Percentiles rank a stretch among this genome's conserved stretches.
Evolutionary conservation across 768 basidiomycete genomes (phyloP).

Genomic region (Russula brevipes): DNA sequence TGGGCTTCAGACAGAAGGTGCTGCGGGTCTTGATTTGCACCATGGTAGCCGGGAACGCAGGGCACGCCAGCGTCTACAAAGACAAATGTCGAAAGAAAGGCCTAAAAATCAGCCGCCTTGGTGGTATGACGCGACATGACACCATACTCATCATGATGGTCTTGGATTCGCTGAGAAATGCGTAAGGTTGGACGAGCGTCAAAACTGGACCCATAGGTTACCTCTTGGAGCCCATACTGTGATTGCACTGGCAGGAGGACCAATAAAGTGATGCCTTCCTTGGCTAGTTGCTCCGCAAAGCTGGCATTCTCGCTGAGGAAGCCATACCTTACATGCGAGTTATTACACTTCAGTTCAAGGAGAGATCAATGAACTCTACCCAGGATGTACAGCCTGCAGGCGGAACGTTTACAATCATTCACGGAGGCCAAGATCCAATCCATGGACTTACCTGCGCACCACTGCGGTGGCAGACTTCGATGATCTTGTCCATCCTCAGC

Average conservation of each 20-base stretch:
- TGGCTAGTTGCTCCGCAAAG: conserved; percentile 70
- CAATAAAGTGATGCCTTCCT: conserved; percentile 82
- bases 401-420: not conserved
- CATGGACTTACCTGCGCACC: conserved; percentile 68
- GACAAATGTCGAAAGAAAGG: not conserved
- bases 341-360: not conserved
- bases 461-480: conserved; percentile 72
- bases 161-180: conserved; percentile 73
- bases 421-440: not conserved
- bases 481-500: conserved; percentile 84
- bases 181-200: not conserved
- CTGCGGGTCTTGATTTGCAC: conserved; percentile 68
- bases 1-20: conserved; percentile 64
- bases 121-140: not conserved
- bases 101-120: not conserved
- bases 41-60: conserved; percentile 93
- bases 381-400: conserved; percentile 82
- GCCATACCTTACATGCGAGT: conserved; percentile 57
- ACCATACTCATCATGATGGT: conserved; percentile 80
- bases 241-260: conserved; percentile 84
- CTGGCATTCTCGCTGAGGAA: conserved; percentile 89
- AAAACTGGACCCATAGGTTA: conserved; percentile 28
- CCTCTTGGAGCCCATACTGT: conserved; percentile 95
- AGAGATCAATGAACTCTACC: conserved; percentile 40
- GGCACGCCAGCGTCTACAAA: conserved; percentile 76